These are phyloP conservation scores for Jackrogersella minutella DNA, from an alignment of 495 filamentous ascomycete species.

Conservation along the genomic window DNA sequence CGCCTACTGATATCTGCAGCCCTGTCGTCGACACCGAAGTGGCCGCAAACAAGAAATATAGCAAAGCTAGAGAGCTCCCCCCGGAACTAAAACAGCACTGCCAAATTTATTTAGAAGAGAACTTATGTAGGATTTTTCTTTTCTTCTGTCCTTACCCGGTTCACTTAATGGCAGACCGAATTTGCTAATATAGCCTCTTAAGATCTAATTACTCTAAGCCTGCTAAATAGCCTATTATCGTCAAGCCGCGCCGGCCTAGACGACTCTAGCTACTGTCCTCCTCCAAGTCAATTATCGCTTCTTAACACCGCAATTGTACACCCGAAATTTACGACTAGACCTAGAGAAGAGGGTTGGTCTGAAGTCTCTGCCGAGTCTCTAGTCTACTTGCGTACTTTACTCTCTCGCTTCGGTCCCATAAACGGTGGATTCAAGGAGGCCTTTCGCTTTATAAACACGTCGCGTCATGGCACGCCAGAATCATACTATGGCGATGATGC, in stretches of 20 bases:
- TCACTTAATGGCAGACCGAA: background rate
- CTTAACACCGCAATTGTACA: conserved; percentile 74
- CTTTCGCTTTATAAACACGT: conserved; percentile 30
- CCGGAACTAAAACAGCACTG: conserved; percentile 70
- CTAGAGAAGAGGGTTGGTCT: conserved; percentile 44
- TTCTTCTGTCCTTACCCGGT: conserved; percentile 1
- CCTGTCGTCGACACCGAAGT: conserved; percentile 21
- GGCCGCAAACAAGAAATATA: conserved; percentile 49
- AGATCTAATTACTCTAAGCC: conserved; percentile 74
- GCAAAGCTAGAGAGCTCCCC: conserved; percentile 62
- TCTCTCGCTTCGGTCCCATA: conserved; percentile 51
- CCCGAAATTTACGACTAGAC: conserved; percentile 66
- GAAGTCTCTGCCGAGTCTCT: conserved; percentile 51
- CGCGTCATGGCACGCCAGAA: conserved; percentile 20
- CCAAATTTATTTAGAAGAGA: conserved; percentile 78
- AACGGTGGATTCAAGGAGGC: conserved; percentile 52
- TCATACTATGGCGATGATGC: conserved; percentile 32
- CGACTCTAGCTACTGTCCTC: conserved; percentile 53
- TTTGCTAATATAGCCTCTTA: conserved; percentile 1
- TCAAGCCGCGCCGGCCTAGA: conserved; percentile 42
- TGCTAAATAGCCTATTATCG: conserved; percentile 71
- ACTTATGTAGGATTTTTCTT: conserved; percentile 62
- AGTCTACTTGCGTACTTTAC: conserved; percentile 51
- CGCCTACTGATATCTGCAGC: conserved; percentile 17
- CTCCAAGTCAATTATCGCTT: conserved; percentile 71